A percentile compares a stretch with the other conserved stretches of the same genome.
Evolutionary conservation across 768 basidiomycete genomes (phyloP).

Genomic region (Tulasnella sp.): DNA sequence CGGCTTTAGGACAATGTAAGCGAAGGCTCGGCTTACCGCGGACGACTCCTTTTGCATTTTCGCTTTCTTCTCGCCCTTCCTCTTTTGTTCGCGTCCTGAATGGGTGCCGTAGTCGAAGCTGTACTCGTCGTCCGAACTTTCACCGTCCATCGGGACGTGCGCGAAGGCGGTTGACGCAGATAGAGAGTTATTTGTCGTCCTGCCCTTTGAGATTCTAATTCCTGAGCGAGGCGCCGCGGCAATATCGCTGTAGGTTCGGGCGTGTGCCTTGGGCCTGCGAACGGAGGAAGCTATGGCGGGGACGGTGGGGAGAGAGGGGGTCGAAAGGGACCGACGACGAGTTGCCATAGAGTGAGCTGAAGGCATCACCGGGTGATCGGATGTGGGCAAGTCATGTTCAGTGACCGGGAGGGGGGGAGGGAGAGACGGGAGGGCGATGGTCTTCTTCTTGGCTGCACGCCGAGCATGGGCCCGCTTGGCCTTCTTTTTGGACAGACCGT

Average conservation of each 20-base stretch:
- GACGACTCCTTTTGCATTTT: background rate
- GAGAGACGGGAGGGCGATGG: background rate
- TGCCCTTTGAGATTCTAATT: background rate
- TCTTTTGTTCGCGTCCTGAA: background rate
- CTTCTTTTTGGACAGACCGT: background rate
- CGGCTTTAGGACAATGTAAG: background rate
- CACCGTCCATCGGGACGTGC: background rate
- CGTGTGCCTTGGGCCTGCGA: background rate
- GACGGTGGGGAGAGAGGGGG: background rate
- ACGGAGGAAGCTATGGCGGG: background rate
- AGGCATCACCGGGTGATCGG: background rate
- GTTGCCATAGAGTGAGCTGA: background rate
- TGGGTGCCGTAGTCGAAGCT: background rate
- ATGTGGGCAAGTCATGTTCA: no score
- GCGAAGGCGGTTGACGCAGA: background rate
- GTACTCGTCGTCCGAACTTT: background rate
- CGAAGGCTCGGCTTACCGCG: background rate
- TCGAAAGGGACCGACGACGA: conserved; percentile 12
- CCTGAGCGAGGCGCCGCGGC: background rate
- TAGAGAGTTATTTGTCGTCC: conserved; percentile 6
- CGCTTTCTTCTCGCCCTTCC: background rate
- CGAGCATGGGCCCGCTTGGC: background rate
- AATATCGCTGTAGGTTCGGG: background rate
- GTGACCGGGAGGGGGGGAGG: background rate
- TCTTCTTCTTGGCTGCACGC: background rate